These are phyloP conservation scores for Sisymbrium altissimum DNA, from an alignment of 345 rosid genomes.

Conservation along the genomic window DNA sequence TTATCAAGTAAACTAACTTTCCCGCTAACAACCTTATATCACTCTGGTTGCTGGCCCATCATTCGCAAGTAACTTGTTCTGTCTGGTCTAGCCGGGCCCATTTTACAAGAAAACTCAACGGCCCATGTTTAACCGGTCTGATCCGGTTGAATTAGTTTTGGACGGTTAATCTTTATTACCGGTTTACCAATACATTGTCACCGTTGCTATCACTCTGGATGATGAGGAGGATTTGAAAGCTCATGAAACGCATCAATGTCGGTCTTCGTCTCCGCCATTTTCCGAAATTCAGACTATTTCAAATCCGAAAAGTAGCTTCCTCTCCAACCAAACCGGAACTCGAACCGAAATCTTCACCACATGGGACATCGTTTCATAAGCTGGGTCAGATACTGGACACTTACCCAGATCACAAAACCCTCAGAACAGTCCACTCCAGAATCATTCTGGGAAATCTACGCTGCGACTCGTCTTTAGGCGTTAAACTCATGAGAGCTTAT, in stretches of 20 bases:
- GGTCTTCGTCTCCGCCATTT: constrained; percentile 33
- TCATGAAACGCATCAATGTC: constrained; percentile 43
- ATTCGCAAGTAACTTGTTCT: no score
- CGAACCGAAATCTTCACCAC: constrained; percentile 11
- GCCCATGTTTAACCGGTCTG: not conserved
- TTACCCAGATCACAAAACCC: constrained; percentile 48
- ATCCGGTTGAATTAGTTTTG: not conserved
- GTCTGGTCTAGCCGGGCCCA: not conserved
- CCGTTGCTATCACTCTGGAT: not conserved
- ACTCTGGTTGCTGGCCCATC: not conserved
- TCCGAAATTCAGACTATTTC: constrained; percentile 14
- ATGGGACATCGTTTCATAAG: constrained; percentile 14
- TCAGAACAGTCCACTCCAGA: constrained; percentile 45
- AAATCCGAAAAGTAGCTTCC: constrained; percentile 9
- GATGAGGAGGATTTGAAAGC: constrained; percentile 24
- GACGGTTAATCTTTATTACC: not conserved
- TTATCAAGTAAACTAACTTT: no score
- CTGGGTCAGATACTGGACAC: constrained; percentile 47
- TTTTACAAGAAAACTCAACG: not conserved
- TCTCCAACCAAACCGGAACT: constrained; percentile 12
- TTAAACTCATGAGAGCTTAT: constrained; percentile 63
- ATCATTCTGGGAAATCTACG: constrained; percentile 33
- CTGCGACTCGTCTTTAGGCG: constrained; percentile 44
- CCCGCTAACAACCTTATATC: no score
- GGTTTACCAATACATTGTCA: not conserved